These are phyloP conservation scores for Metarhizium brunneum DNA, from an alignment of 2,329 filamentous ascomycete genomes.

Conservation along the genomic window DNA sequence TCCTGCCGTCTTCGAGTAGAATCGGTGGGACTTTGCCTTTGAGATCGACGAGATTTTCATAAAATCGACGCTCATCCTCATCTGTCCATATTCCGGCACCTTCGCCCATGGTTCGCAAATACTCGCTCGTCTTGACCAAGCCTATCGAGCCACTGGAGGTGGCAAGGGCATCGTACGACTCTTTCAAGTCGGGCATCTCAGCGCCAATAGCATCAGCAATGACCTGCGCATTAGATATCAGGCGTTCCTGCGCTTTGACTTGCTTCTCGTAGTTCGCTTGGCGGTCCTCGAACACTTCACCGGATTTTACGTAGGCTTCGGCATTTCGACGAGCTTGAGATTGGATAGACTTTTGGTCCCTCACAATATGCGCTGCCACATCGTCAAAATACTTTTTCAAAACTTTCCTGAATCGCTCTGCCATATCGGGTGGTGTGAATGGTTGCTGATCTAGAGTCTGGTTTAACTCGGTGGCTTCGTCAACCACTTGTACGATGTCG, in stretches of 20 bases:
- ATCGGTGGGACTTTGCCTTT: slow-evolving; percentile 94
- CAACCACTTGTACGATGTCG: slow-evolving; percentile 33
- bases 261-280: slow-evolving; percentile 94
- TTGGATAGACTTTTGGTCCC: slow-evolving; percentile 85
- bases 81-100: slow-evolving; percentile 97
- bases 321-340: slow-evolving; percentile 89
- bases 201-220: slow-evolving; percentile 79
- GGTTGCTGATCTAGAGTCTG: slow-evolving; percentile 53
- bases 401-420: slow-evolving; percentile 78
- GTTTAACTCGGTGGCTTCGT: slow-evolving; percentile 35
- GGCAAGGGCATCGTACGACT: slow-evolving; percentile 62
- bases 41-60: slow-evolving; percentile 90
- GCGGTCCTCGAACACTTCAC: slow-evolving; percentile 95
- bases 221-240: slow-evolving; percentile 82
- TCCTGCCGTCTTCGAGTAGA: slow-evolving; percentile 86
- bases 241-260: slow-evolving; percentile 81
- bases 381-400: slow-evolving; percentile 86
- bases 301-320: slow-evolving; percentile 96
- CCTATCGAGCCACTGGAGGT: slow-evolving; percentile 72
- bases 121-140: slow-evolving; percentile 87
- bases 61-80: slow-evolving; percentile 94
- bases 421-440: slow-evolving; percentile 65
- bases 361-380: slow-evolving; percentile 76
- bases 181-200: slow-evolving; percentile 90
- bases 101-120: slow-evolving; percentile 80